Percentiles rank a stretch among this genome's conserved stretches.
Evolutionary conservation across 176 grass and related monocot genomes (phyloP).

Genomic region (sorghum (Sorghum bicolor)): Sorghum_bicolor_NCBIv3 NC_012870.2:14513001-14513500

Average conservation of each 20-base stretch:
- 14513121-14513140: background rate
- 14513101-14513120: background rate
- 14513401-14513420: constrained; percentile 40
- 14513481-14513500: too few species aligned
- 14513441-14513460: background rate
- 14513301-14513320: constrained; percentile 8
- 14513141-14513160: background rate
- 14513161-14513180: background rate
- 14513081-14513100: constrained; percentile 32
- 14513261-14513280: constrained; percentile 28
- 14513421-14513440: background rate
- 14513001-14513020: constrained; percentile 23
- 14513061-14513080: constrained; percentile 13
- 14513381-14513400: constrained; percentile 20
- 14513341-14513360: constrained; percentile 22
- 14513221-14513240: constrained; percentile 18
- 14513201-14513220: constrained; percentile 31
- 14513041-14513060: constrained; percentile 31
- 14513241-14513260: constrained; percentile 28
- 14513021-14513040: constrained; percentile 1
- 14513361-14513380: constrained; percentile 27
- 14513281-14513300: constrained; percentile 16
- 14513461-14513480: too few species aligned
- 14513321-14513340: constrained; percentile 22
- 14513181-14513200: background rate